These are phyloP conservation scores for Lycium ferocissimum DNA, from an alignment of 257 asterid species.

Conservation along the genomic window DNA sequence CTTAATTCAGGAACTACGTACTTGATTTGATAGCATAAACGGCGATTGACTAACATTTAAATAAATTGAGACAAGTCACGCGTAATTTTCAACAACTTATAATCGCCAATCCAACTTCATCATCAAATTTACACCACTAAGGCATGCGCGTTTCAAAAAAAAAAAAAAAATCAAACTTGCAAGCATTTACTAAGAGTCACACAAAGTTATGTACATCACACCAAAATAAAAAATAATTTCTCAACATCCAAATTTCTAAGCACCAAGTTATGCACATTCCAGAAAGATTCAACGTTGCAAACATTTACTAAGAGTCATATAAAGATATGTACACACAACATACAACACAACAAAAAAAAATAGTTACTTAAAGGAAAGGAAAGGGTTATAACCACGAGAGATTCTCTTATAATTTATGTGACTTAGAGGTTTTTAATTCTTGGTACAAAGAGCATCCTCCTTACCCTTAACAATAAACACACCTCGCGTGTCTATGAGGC, in stretches of 20 bases:
- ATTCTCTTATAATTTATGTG: constrained; percentile 87
- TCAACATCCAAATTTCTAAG: not conserved
- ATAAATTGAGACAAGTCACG: not conserved
- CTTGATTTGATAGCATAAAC: not conserved
- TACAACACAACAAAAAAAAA: not conserved
- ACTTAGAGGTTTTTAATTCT: constrained; percentile 80
- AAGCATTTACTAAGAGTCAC: no score
- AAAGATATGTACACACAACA: not conserved
- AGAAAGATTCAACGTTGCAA: not conserved
- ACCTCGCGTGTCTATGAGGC: constrained; percentile 89
- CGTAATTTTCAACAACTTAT: not conserved
- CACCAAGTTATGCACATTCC: not conserved
- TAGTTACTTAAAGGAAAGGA: not conserved
- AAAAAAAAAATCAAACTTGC: no score
- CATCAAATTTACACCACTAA: no score
- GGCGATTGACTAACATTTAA: not conserved
- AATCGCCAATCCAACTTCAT: not conserved
- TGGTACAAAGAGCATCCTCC: constrained; percentile 92
- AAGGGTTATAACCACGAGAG: constrained; percentile 58
- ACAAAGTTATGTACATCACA: no score
- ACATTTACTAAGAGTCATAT: not conserved
- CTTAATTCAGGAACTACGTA: not conserved
- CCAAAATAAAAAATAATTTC: no score
- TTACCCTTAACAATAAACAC: constrained; percentile 95
- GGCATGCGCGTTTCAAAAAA: no score